phyloP scores from a whole-genome alignment of 2,329 filamentous ascomycete genomes.

The Colletotrichum brevisporum region DNA sequence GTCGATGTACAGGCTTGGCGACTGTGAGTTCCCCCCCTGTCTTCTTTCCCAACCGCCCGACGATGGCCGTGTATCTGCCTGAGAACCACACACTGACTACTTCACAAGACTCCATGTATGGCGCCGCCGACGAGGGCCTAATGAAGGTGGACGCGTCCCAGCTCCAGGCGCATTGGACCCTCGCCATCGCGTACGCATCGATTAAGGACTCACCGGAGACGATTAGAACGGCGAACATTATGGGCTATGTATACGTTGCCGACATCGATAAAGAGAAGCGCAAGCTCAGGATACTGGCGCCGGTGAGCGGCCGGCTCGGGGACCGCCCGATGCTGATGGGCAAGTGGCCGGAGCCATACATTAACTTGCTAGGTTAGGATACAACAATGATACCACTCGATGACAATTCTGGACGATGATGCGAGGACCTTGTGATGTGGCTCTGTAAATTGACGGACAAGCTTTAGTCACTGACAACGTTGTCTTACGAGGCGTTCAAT shows the following conservation, averaged over 20 bases:
- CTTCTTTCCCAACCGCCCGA: too few species aligned
- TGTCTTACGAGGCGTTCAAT: too few species aligned
- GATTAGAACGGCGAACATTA: conserved; percentile 84
- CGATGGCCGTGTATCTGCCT: too few species aligned
- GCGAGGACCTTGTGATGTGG: neutral
- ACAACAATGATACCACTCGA: neutral
- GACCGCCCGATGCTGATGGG: conserved; percentile 87
- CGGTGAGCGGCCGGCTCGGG: conserved; percentile 85
- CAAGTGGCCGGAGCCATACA: conserved; percentile 86
- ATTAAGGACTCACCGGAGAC: conserved; percentile 77
- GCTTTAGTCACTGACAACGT: neutral
- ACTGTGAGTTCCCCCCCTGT: conserved; percentile 60
- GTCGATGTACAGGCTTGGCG: conserved; percentile 78
- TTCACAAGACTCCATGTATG: conserved; percentile 47
- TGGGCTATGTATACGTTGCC: conserved; percentile 94
- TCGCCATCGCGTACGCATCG: conserved; percentile 87
- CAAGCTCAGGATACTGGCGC: conserved; percentile 85
- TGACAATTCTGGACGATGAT: neutral
- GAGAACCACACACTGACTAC: conserved; percentile 10
- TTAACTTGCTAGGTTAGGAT: conserved; percentile 77
- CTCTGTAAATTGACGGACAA: neutral
- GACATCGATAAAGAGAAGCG: conserved; percentile 90
- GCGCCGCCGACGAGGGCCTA: conserved; percentile 59
- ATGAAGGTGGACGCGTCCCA: conserved; percentile 76
- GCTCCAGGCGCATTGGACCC: conserved; percentile 82